A percentile compares a stretch with the other conserved stretches of the same genome.
These are phyloP conservation scores for Pseudocohnilembus persalinus DNA, from an alignment of 169 alveolate genomes.

Conservation along the genomic window DNA sequence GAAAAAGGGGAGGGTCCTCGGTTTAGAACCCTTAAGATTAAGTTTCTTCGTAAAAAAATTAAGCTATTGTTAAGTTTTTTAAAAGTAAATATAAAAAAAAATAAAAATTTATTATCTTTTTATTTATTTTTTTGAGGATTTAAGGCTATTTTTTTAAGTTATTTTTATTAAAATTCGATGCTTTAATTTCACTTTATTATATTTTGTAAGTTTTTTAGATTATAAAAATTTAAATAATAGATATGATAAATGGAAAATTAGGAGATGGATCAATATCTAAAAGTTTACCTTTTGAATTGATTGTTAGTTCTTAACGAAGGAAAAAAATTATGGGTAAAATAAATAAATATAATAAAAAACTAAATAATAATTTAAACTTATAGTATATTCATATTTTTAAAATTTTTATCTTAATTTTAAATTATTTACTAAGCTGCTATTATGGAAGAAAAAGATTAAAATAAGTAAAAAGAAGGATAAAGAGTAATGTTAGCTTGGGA, in stretches of 20 bases:
- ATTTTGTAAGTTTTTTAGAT: too few species aligned
- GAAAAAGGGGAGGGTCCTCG: slow-evolving; percentile 16
- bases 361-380: too few species aligned
- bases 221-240: neutral
- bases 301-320: slow-evolving; percentile 46
- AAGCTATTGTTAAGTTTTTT: slow-evolving; percentile 41
- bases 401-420: too few species aligned
- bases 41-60: slow-evolving; percentile 9
- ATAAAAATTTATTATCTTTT: neutral
- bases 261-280: slow-evolving; percentile 35
- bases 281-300: slow-evolving; percentile 36
- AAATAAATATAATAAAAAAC: neutral
- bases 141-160: too few species aligned
- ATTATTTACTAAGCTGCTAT: neutral
- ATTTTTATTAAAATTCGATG: too few species aligned
- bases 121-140: too few species aligned
- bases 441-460: neutral
- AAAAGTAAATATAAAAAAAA: slow-evolving; percentile 17
- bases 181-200: neutral
- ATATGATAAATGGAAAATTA: slow-evolving; percentile 46
- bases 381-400: too few species aligned
- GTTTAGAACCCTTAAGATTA: too few species aligned
- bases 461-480: neutral
- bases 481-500: too few species aligned
- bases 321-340: slow-evolving; percentile 36